phyloP scores from a whole-genome alignment of 1,284 basidiomycete species.

The Heterobasidion annosum region DNA sequence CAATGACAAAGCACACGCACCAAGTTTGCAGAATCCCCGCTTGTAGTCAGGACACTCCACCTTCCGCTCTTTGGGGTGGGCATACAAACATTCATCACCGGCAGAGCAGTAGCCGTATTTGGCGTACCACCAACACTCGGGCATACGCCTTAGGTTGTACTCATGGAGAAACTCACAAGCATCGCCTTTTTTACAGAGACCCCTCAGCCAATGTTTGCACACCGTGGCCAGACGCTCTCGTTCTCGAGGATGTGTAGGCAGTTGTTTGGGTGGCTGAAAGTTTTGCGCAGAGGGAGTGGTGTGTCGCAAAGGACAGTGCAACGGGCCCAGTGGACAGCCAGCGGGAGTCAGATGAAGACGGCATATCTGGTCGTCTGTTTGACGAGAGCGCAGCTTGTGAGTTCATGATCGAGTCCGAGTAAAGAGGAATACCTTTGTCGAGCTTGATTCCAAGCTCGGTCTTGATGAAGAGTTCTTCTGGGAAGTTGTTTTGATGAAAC shows the following conservation, averaged over 20 bases:
- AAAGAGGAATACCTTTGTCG: constrained; percentile 66
- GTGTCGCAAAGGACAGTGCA: constrained; percentile 86
- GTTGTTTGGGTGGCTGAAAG: constrained; percentile 78
- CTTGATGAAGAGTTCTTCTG: constrained; percentile 81
- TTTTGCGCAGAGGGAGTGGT: constrained; percentile 80
- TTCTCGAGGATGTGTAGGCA: constrained; percentile 76
- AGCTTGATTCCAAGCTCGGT: constrained; percentile 81
- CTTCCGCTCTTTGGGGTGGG: constrained; percentile 91
- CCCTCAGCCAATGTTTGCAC: constrained; percentile 99
- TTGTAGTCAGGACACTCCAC: constrained; percentile 96
- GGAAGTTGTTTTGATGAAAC: constrained; percentile 90
- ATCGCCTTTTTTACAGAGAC: constrained; percentile 97
- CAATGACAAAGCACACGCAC: constrained; percentile 26
- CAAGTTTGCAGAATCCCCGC: constrained; percentile 90
- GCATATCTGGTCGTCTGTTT: constrained; percentile 85
- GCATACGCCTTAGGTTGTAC: constrained; percentile 97
- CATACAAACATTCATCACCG: constrained; percentile 97
- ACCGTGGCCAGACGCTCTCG: constrained; percentile 86
- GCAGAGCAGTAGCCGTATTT: constrained; percentile 98
- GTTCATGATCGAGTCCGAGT: neutral
- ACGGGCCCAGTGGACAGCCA: constrained; percentile 82
- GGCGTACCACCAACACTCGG: constrained; percentile 99
- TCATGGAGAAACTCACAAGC: constrained; percentile 99
- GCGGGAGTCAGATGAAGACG: constrained; percentile 68
- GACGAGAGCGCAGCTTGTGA: neutral